Conservation (phyloP, 2,329 filamentous ascomycete genomes). For the Penicillium sp. region DNA sequence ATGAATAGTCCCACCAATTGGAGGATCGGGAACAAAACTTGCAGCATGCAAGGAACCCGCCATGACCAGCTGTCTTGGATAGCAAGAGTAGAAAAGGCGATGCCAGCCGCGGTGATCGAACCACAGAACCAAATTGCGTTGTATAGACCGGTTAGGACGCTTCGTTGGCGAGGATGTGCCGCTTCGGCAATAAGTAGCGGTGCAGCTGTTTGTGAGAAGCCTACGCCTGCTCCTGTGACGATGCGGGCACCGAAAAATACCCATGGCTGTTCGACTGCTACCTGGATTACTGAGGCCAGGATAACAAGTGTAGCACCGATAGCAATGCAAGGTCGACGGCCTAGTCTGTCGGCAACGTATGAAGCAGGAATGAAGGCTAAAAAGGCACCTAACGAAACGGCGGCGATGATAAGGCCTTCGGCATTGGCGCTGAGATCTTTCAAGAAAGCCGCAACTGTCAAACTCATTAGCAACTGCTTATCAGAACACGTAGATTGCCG, state of each 20-base stretch:
- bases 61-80: slow-evolving; percentile 45
- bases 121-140: slow-evolving; percentile 29
- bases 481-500: neutral
- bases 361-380: slow-evolving; percentile 24
- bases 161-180: slow-evolving; percentile 31
- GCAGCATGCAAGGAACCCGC: slow-evolving; percentile 61
- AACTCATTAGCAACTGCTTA: neutral
- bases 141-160: slow-evolving; percentile 31
- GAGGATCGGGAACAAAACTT: slow-evolving; percentile 48
- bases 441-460: slow-evolving; percentile 17
- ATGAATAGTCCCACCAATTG: slow-evolving; percentile 55
- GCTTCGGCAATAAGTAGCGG: slow-evolving; percentile 32
- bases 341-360: slow-evolving; percentile 44
- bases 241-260: slow-evolving; percentile 31
- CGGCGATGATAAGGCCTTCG: slow-evolving; percentile 23
- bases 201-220: slow-evolving; percentile 32
- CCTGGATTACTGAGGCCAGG: slow-evolving; percentile 26
- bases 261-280: slow-evolving; percentile 20
- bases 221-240: slow-evolving; percentile 40
- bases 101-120: slow-evolving; percentile 19
- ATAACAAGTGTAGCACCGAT: slow-evolving; percentile 38
- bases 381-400: slow-evolving; percentile 24
- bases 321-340: slow-evolving; percentile 46
- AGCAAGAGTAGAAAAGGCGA: slow-evolving; percentile 18
- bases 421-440: slow-evolving; percentile 14